phyloP scores from a whole-genome alignment of 495 filamentous ascomycete species.

The Peziza echinospora region DNA sequence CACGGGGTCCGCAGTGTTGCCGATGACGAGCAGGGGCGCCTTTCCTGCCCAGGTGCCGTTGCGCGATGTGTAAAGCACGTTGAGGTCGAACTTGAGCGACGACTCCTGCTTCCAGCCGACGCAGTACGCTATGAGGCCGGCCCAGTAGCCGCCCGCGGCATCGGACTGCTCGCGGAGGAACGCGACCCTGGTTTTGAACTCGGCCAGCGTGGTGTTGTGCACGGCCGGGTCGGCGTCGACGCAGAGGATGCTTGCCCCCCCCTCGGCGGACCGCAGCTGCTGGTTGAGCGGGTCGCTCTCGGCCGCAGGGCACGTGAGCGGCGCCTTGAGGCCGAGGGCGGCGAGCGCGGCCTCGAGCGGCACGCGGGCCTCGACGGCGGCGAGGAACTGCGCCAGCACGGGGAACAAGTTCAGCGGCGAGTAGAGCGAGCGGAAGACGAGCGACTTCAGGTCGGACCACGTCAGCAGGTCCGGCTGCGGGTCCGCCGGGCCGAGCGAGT shows the following conservation, averaged over 20 bases:
- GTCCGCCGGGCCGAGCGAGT: no score
- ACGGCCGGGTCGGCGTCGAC: slow-evolving; percentile 32
- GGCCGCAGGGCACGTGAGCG: neutral
- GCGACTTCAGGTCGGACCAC: slow-evolving; percentile 23
- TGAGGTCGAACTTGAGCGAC: no score
- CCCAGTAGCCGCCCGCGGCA: slow-evolving; percentile 36
- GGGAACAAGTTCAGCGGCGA: slow-evolving; percentile 36
- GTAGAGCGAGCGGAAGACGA: slow-evolving; percentile 34
- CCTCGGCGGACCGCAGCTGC: slow-evolving; percentile 29
- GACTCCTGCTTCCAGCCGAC: no score
- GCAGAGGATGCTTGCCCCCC: slow-evolving; percentile 38
- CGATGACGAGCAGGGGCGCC: slow-evolving; percentile 31
- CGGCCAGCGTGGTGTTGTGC: slow-evolving; percentile 20
- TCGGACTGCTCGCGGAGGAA: slow-evolving; percentile 27
- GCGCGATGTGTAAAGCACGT: no score
- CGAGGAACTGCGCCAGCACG: slow-evolving; percentile 31
- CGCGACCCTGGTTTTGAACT: slow-evolving; percentile 28
- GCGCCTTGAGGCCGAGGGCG: neutral
- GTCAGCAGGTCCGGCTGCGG: slow-evolving; percentile 19
- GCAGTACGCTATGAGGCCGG: slow-evolving; percentile 34
- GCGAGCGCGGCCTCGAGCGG: slow-evolving; percentile 11
- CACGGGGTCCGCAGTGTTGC: slow-evolving; percentile 35
- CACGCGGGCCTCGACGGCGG: slow-evolving; percentile 24
- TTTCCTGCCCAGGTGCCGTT: no score
- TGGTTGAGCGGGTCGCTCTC: slow-evolving; percentile 9